Conservation (phyloP, 2,329 filamentous ascomycete species). For the Paraphoma chrysanthemicola region DNA sequence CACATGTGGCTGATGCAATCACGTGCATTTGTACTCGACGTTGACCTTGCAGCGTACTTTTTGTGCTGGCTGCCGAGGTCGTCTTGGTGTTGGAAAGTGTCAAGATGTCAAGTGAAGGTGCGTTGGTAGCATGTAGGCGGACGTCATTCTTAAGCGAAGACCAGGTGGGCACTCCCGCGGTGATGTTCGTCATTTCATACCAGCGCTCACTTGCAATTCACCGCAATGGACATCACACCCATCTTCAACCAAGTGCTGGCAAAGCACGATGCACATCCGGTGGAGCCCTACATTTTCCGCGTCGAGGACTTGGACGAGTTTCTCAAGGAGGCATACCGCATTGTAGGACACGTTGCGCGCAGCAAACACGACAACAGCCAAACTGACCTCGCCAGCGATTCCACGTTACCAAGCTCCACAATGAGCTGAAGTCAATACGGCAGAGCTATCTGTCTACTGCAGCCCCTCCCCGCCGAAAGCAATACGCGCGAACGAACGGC, state of each 20-base stretch:
- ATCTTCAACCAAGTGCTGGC: constrained; percentile 73
- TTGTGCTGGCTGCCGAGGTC: no score
- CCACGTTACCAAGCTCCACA: constrained; percentile 80
- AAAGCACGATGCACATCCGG: constrained; percentile 62
- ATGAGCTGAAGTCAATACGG: constrained; percentile 81
- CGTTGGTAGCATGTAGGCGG: neutral
- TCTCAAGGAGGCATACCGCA: constrained; percentile 90
- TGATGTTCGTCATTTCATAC: constrained; percentile 33
- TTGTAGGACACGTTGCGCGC: constrained; percentile 64
- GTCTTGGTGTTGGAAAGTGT: no score
- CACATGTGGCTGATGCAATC: no score
- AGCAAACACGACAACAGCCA: constrained; percentile 12
- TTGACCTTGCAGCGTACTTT: no score
- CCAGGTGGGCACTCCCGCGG: constrained; percentile 26
- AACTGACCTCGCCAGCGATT: constrained; percentile 68
- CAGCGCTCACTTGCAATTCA: constrained; percentile 16
- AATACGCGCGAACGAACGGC: constrained; percentile 51
- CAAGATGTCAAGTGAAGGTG: no score
- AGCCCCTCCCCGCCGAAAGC: constrained; percentile 62
- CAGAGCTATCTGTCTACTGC: constrained; percentile 90
- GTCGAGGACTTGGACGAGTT: constrained; percentile 75
- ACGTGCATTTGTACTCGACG: no score
- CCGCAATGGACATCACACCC: constrained; percentile 67
- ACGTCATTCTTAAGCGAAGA: constrained; percentile 28
- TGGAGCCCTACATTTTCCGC: constrained; percentile 52